These are phyloP conservation scores for Talaromyces proteolyticus DNA, from an alignment of 495 filamentous ascomycete species.

Conservation along the genomic window DNA sequence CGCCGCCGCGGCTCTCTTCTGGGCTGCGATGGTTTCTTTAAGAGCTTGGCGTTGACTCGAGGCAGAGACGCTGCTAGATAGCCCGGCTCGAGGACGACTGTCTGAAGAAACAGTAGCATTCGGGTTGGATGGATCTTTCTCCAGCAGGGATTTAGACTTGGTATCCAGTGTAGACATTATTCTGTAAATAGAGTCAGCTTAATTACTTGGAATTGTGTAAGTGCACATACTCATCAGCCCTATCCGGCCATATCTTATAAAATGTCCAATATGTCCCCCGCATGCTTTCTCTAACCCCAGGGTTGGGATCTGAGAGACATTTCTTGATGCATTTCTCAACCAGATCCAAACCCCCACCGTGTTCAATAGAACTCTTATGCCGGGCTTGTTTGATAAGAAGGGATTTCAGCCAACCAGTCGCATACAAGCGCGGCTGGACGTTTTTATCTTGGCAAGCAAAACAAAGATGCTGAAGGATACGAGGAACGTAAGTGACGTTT, in stretches of 20 bases:
- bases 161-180: conserved; percentile 71
- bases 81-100: conserved; percentile 28
- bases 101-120: conserved; percentile 47
- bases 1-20: conserved; percentile 63
- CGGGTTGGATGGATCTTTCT: conserved; percentile 77
- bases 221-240: conserved; percentile 59
- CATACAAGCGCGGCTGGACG: conserved; percentile 71
- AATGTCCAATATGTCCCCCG: conserved; percentile 83
- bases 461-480: conserved; percentile 78
- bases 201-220: background rate
- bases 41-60: conserved; percentile 47
- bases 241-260: conserved; percentile 66
- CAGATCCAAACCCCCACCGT: conserved; percentile 70
- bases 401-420: conserved; percentile 77
- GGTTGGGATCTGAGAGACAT: conserved; percentile 79
- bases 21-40: conserved; percentile 77
- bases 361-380: conserved; percentile 77
- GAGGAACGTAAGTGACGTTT: conserved; percentile 68
- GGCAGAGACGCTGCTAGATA: conserved; percentile 48
- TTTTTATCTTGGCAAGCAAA: conserved; percentile 86
- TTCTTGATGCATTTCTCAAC: conserved; percentile 86
- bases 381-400: conserved; percentile 70
- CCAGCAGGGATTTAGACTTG: conserved; percentile 65
- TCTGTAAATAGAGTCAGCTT: conserved; percentile 34
- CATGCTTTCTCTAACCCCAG: conserved; percentile 77